Evolutionary conservation across 257 asterid species (phyloP), one percentile per base, ranked within the genome.

Genomic region (Ocimum tenuiflorum): DNA sequence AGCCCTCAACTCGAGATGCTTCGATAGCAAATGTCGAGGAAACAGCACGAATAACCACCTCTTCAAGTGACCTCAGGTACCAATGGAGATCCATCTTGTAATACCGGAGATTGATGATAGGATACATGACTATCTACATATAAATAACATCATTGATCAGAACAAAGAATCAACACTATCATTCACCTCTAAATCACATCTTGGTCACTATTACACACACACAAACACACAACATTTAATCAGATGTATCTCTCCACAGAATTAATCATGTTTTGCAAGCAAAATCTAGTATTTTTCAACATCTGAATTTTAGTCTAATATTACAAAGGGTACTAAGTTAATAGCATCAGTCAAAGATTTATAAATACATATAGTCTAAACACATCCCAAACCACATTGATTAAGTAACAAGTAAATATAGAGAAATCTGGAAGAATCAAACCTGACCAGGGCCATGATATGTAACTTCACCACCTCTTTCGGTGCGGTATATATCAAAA

Each of bases 401-500:
- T 19, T 0, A 49, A 31, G 5, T 7, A 55, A 7, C 8, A 35
- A 11, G 15, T 2, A 20, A 31, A 61, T 11, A 58, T 33, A 19
- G 23, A 29, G n/a, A 10, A n/a, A 43, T 45, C 50, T 6, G 9
- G 35, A 20, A 15, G 38, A 17, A 19, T 24, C 13, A 42, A 67
- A 94, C 99, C 95, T 94, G 96, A 22, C 99, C 96, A 75, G 97
- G 99, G 43, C 96, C 97, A 74, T 94, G 96, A 69, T 82, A 91
- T n/a, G 97, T 91, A 68, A 91, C 94, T 81, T 91, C 98, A 6
- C 98, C 96, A 13, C 98, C 98, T 0, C 94, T 84, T 58, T 90
- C 99, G 0, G 97, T 94, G 64, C 92, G 79, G 39, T 82, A 85
- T 49, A 94, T 46, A 52, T 90, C 89, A 41, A 78, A 72, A 35